phyloP scores from a whole-genome alignment of 345 rosid species.

The Pseudoturritis turrita region DNA sequence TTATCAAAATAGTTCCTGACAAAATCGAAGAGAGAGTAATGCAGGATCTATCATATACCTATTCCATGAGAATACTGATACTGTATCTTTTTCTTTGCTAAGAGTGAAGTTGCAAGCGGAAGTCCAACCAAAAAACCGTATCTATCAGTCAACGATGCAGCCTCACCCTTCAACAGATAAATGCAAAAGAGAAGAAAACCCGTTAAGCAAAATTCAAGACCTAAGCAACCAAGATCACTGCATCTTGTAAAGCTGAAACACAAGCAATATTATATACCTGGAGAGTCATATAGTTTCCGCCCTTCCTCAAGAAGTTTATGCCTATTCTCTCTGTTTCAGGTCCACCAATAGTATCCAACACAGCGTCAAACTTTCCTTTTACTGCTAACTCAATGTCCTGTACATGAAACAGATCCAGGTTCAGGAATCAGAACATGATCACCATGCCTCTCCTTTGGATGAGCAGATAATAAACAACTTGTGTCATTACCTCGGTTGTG shows the following conservation, averaged over 20 bases:
- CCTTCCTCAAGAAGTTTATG: constrained; percentile 65
- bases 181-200: not conserved
- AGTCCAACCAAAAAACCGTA: constrained; percentile 80
- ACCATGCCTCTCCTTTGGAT: not conserved
- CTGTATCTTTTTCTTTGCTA: constrained; percentile 69
- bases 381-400: constrained; percentile 82
- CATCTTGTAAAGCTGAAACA: not conserved
- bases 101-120: constrained; percentile 69
- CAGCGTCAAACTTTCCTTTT: constrained; percentile 85
- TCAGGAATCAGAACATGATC: not conserved
- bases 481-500: constrained; percentile 53
- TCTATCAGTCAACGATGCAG: constrained; percentile 79
- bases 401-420: constrained; percentile 14
- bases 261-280: constrained; percentile 42
- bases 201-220: not conserved
- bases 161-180: constrained; percentile 60
- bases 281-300: constrained; percentile 94
- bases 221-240: constrained; percentile 1
- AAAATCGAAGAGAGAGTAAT: not conserved
- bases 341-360: constrained; percentile 90
- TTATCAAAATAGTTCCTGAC: not conserved
- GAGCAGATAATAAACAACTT: not conserved
- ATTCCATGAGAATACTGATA: constrained; percentile 80
- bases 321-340: constrained; percentile 84
- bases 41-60: constrained; percentile 44